Evolutionary conservation across 441 rosid genomes (phyloP).

Genomic region (Gossypium lobatum): DNA sequence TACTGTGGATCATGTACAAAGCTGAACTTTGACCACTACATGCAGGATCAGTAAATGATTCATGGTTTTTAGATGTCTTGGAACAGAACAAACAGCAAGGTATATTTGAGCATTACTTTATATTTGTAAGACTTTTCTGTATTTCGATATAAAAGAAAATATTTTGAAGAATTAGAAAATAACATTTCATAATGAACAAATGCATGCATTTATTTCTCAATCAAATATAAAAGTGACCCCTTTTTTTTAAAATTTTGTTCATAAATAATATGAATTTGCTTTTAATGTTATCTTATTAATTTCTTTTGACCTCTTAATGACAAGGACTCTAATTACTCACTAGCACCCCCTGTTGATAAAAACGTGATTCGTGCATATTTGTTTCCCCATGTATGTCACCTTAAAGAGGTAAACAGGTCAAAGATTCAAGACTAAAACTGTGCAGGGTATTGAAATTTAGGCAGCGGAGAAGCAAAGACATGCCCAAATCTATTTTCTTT

Average conservation of each 20-base stretch:
- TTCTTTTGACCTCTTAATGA: background rate
- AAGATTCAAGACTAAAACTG: background rate
- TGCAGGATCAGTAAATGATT: constrained; percentile 73
- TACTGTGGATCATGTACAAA: constrained; percentile 10
- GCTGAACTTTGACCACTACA: constrained; percentile 24
- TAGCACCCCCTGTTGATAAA: background rate
- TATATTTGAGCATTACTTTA: constrained; percentile 17
- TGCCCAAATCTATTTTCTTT: background rate
- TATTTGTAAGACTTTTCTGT: background rate
- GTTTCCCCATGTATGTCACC: background rate
- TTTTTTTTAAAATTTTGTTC: background rate
- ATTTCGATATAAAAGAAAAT: constrained; percentile 1
- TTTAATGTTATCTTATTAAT: background rate
- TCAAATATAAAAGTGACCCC: background rate
- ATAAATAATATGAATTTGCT: too few species aligned
- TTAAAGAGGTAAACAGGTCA: background rate
- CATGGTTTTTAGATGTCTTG: constrained; percentile 63
- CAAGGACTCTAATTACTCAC: background rate
- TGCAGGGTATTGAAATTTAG: background rate
- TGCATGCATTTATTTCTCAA: background rate
- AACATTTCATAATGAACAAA: background rate
- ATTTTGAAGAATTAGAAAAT: background rate
- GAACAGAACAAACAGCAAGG: constrained; percentile 83
- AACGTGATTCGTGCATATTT: background rate
- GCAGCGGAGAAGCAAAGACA: background rate